These are phyloP conservation scores for Puccinia sorghi DNA, from an alignment of 1,284 basidiomycete genomes.

Conservation along the genomic window DNA sequence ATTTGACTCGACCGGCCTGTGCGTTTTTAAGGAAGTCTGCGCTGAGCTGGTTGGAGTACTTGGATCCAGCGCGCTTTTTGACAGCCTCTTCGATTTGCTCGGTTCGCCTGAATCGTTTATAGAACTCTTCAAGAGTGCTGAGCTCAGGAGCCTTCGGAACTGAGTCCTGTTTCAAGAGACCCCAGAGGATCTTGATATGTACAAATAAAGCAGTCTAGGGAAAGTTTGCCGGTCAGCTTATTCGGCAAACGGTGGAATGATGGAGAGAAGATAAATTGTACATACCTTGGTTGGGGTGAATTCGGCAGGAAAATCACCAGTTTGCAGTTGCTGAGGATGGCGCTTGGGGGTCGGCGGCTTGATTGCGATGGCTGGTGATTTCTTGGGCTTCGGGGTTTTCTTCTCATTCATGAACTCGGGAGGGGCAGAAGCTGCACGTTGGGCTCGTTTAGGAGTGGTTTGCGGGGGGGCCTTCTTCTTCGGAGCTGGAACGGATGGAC, in stretches of 20 bases:
- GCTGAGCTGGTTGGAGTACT: neutral
- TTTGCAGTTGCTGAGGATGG: slow-evolving; percentile 25
- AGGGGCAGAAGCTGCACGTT: slow-evolving; percentile 1
- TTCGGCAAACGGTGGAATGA: neutral
- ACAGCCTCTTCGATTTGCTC: slow-evolving; percentile 10
- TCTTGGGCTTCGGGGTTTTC: neutral
- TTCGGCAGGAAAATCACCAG: neutral
- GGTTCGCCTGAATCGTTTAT: neutral
- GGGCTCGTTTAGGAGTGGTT: neutral
- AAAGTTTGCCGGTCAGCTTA: neutral
- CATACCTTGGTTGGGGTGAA: slow-evolving; percentile 20
- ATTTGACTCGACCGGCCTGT: neutral
- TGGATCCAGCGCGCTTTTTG: neutral
- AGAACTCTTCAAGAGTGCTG: slow-evolving; percentile 12
- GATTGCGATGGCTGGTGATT: neutral
- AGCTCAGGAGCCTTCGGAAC: slow-evolving; percentile 17
- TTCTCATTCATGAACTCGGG: slow-evolving; percentile 13
- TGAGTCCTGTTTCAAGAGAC: slow-evolving; percentile 30
- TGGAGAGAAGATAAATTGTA: neutral
- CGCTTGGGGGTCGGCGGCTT: neutral
- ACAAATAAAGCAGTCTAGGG: slow-evolving; percentile 35
- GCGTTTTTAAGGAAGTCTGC: slow-evolving; percentile 1
- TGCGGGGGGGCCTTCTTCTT: slow-evolving; percentile 4
- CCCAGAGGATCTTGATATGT: slow-evolving; percentile 39
- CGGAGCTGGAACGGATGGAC: neutral